Evolutionary conservation across 345 rosid genomes (phyloP).

Genomic region (Melaleuca alternifolia): DNA sequence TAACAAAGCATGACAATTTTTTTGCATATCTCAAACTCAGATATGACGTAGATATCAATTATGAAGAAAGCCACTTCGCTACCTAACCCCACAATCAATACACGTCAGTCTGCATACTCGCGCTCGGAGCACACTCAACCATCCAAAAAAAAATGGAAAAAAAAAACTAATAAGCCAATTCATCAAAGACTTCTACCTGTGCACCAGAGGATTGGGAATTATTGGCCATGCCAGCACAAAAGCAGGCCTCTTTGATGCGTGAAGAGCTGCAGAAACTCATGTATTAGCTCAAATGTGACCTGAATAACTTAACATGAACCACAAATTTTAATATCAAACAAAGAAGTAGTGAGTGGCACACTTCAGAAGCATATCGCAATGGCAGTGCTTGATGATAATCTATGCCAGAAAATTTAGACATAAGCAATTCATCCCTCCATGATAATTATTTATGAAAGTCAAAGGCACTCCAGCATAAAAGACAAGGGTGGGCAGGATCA

Average conservation of each 20-base stretch:
- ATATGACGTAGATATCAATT: not conserved
- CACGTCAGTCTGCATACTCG: not conserved
- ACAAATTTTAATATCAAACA: not conserved
- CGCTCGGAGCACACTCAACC: not conserved
- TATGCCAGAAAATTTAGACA: not conserved
- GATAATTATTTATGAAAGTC: not conserved
- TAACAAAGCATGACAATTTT: not conserved
- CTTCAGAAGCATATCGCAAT: not conserved
- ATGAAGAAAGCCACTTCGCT: not conserved
- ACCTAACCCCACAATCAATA: not conserved
- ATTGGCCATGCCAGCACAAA: slow-evolving; percentile 35
- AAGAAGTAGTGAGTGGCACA: not conserved
- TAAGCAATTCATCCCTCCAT: not conserved
- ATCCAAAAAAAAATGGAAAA: not conserved
- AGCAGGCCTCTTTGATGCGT: not conserved
- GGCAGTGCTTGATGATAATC: not conserved
- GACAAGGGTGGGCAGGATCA: not conserved
- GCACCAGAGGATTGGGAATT: slow-evolving; percentile 56
- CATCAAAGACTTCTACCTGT: slow-evolving; percentile 23
- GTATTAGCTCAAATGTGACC: not conserved
- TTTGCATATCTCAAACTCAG: not conserved
- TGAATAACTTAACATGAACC: not conserved
- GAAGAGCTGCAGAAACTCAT: not conserved
- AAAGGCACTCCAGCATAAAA: not conserved
- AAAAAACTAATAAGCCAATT: not conserved